A percentile compares a stretch with the other conserved stretches of the same genome.
phyloP scores from a whole-genome alignment of 176 grass and related monocot genomes.

The Aegilops tauschii region DNA sequence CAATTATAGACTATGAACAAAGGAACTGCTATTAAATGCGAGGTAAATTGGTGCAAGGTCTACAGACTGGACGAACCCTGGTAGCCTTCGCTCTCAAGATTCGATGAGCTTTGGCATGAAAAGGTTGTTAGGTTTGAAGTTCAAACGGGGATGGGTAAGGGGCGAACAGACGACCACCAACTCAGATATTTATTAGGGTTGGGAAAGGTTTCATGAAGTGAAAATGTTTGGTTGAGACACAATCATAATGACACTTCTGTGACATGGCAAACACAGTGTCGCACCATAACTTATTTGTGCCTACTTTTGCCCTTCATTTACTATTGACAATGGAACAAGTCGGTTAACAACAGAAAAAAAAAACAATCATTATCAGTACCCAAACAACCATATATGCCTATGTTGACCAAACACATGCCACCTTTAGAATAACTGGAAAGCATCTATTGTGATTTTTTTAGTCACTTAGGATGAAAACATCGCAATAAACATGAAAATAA shows the following conservation, averaged over 20 bases:
- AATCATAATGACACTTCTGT: background rate
- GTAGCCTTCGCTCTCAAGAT: background rate
- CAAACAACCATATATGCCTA: background rate
- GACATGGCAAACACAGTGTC: background rate
- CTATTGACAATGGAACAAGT: background rate
- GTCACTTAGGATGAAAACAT: background rate
- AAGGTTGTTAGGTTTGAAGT: background rate
- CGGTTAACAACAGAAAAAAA: background rate
- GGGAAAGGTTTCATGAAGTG: background rate
- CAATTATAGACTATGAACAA: background rate
- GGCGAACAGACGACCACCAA: background rate
- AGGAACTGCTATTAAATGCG: background rate
- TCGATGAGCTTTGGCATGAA: background rate
- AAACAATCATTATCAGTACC: background rate
- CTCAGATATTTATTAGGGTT: background rate
- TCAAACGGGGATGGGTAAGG: background rate
- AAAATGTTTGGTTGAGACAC: conserved; percentile 10
- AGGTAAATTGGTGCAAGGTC: background rate
- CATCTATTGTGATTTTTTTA: background rate
- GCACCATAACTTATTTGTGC: background rate
- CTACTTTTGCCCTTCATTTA: background rate
- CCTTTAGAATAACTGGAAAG: background rate
- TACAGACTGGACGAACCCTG: background rate
- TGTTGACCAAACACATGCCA: background rate
- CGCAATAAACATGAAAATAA: background rate